phyloP scores from a whole-genome alignment of 2,329 filamentous ascomycete species.

The Apiospora rasikravindrae region DNA sequence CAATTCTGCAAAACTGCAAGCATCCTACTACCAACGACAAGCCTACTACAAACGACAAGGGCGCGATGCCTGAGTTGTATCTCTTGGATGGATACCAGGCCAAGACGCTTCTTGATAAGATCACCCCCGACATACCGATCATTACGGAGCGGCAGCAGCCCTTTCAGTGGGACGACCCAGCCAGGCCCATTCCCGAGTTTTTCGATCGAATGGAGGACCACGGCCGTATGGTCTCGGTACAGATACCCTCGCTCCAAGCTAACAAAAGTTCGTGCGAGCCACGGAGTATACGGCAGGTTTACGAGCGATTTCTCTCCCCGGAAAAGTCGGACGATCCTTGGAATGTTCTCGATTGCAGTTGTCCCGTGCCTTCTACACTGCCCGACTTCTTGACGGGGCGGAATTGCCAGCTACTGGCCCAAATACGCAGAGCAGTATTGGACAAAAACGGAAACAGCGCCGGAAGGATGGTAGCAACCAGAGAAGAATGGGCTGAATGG shows the following conservation, averaged over 20 bases:
- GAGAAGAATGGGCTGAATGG: constrained; percentile 41
- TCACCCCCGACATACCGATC: constrained; percentile 18
- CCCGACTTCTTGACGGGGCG: constrained; percentile 19
- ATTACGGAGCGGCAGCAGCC: constrained; percentile 19
- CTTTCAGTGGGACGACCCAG: constrained; percentile 14
- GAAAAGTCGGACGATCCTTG: constrained; percentile 16
- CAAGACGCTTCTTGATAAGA: constrained; percentile 19
- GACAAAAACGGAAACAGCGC: constrained; percentile 16
- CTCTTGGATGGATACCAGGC: constrained; percentile 19
- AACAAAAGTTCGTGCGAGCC: constrained; percentile 17
- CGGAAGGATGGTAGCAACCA: constrained; percentile 26
- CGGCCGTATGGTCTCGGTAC: constrained; percentile 17
- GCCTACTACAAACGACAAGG: neutral
- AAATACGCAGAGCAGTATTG: constrained; percentile 17
- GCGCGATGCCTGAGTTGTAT: constrained; percentile 7
- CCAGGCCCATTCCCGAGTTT: constrained; percentile 18
- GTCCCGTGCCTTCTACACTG: constrained; percentile 19
- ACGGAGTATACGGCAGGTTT: constrained; percentile 19
- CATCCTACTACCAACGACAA: constrained; percentile 8
- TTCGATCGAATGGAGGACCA: constrained; percentile 21
- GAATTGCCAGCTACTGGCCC: constrained; percentile 22
- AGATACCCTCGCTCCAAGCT: constrained; percentile 19
- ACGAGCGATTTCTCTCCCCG: constrained; percentile 18
- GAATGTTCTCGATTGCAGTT: constrained; percentile 19
- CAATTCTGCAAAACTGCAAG: constrained; percentile 16